Conservation (phyloP, 345 rosid genomes). For the Brassica carinata region DNA sequence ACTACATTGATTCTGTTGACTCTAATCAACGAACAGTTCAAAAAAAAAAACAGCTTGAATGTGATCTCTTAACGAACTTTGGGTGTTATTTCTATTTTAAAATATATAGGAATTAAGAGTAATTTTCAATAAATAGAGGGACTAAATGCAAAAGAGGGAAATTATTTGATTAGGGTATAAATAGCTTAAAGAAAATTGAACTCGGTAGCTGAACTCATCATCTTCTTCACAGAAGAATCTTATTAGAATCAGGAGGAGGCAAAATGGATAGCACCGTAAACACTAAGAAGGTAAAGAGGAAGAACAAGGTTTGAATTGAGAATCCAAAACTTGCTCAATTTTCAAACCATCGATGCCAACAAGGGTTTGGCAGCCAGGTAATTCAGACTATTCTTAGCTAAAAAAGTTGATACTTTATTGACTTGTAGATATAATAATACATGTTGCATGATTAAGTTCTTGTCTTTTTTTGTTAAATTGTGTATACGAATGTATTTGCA, state of each 20-base stretch:
- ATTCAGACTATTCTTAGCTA: no score
- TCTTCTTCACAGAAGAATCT: neutral
- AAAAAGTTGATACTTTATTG: no score
- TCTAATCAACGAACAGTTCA: constrained; percentile 18
- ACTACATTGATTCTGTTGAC: constrained; percentile 11
- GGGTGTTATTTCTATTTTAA: neutral
- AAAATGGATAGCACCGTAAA: constrained; percentile 62
- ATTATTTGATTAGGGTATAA: constrained; percentile 2
- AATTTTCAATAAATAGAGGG: neutral
- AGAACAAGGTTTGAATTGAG: neutral
- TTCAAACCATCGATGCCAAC: neutral
- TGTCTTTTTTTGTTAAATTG: neutral
- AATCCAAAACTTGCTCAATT: neutral
- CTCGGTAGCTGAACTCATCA: constrained; percentile 7
- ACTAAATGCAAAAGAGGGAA: neutral
- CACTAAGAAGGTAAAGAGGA: neutral
- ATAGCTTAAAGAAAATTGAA: constrained; percentile 22
- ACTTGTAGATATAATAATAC: neutral
- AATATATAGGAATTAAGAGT: neutral
- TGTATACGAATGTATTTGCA: neutral
- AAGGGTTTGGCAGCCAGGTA: neutral
- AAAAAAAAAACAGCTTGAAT: neutral
- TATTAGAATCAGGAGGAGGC: neutral
- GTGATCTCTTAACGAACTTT: constrained; percentile 5
- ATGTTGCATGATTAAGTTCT: neutral